phyloP scores from a whole-genome alignment of 2,329 filamentous ascomycete genomes.

The Aspergillus sp. region DNA sequence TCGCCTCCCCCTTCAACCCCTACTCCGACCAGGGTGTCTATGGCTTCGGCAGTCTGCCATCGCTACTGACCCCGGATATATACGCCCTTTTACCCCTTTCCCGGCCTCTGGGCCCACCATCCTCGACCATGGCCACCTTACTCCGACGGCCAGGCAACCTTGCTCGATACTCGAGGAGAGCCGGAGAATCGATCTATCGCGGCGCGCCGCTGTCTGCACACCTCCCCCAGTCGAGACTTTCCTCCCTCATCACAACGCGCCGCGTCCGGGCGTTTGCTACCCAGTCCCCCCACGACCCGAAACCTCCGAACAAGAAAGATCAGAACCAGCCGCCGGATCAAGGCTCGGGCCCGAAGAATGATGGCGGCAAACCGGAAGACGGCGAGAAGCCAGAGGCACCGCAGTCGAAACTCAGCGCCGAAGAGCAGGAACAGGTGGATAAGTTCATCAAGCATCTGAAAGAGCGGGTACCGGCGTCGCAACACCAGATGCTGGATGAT shows the following conservation, averaged over 20 bases:
- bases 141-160: constrained; percentile 65
- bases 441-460: constrained; percentile 56
- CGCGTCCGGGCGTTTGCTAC: constrained; percentile 43
- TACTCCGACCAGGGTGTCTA: constrained; percentile 18
- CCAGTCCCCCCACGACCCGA: constrained; percentile 43
- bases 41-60: constrained; percentile 25
- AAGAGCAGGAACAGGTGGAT: constrained; percentile 59
- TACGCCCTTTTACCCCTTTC: constrained; percentile 7
- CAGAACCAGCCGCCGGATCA: constrained; percentile 30
- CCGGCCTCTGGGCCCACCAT: constrained; percentile 30
- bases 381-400: constrained; percentile 39
- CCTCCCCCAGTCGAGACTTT: constrained; percentile 37
- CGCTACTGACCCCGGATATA: constrained; percentile 16
- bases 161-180: constrained; percentile 59
- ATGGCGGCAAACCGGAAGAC: constrained; percentile 40
- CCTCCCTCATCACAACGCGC: constrained; percentile 32
- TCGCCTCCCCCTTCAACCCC: constrained; percentile 7
- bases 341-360: constrained; percentile 32
- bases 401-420: constrained; percentile 47
- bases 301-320: constrained; percentile 38
- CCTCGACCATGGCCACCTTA: constrained; percentile 62
- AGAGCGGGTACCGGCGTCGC: constrained; percentile 59
- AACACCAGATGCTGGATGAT: constrained; percentile 58
- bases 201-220: constrained; percentile 44
- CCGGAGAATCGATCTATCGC: constrained; percentile 52